Base-by-base conservation (phyloP, 2,329 filamentous ascomycete genomes). In the Alternaria ethzedia region DNA sequence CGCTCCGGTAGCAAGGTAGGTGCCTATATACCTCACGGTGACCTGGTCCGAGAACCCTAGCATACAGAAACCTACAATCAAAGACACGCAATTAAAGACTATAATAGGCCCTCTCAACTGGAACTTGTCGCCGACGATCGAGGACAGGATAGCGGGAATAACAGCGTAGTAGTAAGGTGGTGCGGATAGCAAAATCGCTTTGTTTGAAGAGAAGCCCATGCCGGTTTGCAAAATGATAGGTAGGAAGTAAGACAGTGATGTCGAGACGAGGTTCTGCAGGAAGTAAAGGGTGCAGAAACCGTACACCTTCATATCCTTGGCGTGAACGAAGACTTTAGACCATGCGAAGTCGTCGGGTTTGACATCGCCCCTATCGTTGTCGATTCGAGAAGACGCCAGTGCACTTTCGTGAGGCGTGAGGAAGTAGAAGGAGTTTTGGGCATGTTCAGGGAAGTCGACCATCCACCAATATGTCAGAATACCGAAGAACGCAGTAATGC, bases 81-180 rank as follows among this genome's bases (percentile, higher is more conserved):
- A 80, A 60, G 85, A 87, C 4, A 88, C 58, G 17, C 85, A 86
- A 74, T 91, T 91, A 83, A 91, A 90, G 8, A 82, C 76, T 67
- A 91, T 90, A 57, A 91, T 80, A 0, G 89, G 89, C 0, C 86
- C 89, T 10, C 89, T 86, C 25, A 89, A 78, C 49, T 86, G 83
- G 70, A 84, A 87, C 32, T 80, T 84, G 75, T 93, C 90, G 30
- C 89, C 87, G 3, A 91, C 75, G 5, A 87, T 75, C 0, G 88
- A 90, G 5, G 89, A 89, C 9, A 90, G 68, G 9, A 91, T 80
- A 6, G 89, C 89, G 0, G 89, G 89, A 13, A 91, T 80, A 11
- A 89, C 85, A 21, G 89, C 86, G 73, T 89, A 91, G 77, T 90
- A 91, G 76, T 91, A 91, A 0, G 89, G 89, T 66, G 89, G 89